These are phyloP conservation scores for Globisporangium recalcitrans DNA, from an alignment of 352 stramenopile species.

Conservation along the genomic window DNA sequence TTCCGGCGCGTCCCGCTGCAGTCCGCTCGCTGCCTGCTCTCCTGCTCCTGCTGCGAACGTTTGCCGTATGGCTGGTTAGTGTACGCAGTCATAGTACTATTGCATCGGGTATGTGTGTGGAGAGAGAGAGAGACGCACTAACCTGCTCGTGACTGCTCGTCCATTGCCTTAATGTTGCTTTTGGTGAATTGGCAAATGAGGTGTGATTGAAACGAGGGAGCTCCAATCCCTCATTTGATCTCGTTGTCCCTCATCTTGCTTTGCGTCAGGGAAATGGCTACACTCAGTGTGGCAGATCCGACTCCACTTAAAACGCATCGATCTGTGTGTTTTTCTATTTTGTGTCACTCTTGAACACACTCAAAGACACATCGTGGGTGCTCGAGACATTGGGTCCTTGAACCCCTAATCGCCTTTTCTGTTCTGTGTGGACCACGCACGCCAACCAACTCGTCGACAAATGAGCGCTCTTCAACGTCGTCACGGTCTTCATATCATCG, in stretches of 20 bases:
- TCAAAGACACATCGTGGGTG: too few relatives aligned
- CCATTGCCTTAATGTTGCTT: neutral
- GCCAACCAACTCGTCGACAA: neutral
- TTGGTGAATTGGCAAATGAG: neutral
- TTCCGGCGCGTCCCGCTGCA: slow-evolving; percentile 31
- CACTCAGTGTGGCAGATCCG: too few relatives aligned
- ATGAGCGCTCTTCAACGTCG: slow-evolving; percentile 4
- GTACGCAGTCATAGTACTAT: neutral
- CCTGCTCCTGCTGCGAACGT: neutral
- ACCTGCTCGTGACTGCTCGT: neutral
- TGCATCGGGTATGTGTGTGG: neutral
- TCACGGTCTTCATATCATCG: slow-evolving; percentile 1
- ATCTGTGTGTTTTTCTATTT: too few relatives aligned
- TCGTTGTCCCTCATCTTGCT: neutral
- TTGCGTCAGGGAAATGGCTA: neutral
- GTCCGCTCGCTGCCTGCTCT: neutral
- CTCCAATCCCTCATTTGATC: neutral
- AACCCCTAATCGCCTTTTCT: neutral
- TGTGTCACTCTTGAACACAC: too few relatives aligned
- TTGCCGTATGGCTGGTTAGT: neutral
- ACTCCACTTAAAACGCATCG: too few relatives aligned
- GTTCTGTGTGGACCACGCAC: neutral
- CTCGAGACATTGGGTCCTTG: neutral
- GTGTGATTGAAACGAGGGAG: neutral
- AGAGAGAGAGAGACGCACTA: neutral